phyloP scores from a whole-genome alignment of 805 yeast genomes.

The Candida xiaguanensis region DNA sequence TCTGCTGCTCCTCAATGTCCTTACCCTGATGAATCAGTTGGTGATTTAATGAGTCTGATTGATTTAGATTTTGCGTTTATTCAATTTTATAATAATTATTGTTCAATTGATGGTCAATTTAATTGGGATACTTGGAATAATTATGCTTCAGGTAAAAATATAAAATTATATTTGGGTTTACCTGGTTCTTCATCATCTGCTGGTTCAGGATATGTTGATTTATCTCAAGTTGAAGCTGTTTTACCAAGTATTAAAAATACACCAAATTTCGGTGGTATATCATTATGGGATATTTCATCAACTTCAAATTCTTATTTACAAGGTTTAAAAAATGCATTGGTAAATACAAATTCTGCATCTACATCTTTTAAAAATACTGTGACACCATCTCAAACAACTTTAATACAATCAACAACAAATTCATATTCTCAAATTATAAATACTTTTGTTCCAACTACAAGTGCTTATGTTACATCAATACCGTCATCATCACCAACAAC shows the following conservation, averaged over 20 bases:
- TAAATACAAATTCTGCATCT: not conserved
- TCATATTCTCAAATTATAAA: not conserved
- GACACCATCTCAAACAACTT: not conserved
- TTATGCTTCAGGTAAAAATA: conserved; percentile 63
- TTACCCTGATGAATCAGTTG: conserved; percentile 65
- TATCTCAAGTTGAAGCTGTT: conserved; percentile 15
- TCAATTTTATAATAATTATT: conserved; percentile 87
- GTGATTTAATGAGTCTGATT: conserved; percentile 41
- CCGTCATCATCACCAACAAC: too few species aligned
- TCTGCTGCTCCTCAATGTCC: conserved; percentile 94
- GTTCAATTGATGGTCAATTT: conserved; percentile 52
- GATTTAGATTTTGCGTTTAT: conserved; percentile 77
- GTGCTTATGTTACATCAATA: too few species aligned
- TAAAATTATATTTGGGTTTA: conserved; percentile 70
- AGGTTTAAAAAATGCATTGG: conserved; percentile 2
- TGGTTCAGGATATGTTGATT: conserved; percentile 41
- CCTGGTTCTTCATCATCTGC: conserved; percentile 62
- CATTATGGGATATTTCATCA: conserved; percentile 37
- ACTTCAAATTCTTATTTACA: conserved; percentile 10
- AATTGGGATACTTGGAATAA: conserved; percentile 68
- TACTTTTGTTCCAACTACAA: not conserved
- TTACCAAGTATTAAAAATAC: conserved; percentile 16
- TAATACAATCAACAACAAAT: not conserved
- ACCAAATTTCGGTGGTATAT: conserved; percentile 33
- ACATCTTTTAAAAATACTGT: not conserved